These are phyloP conservation scores for Lodderomyces beijingensis DNA, from an alignment of 1,139 yeast species.

Conservation along the genomic window DNA sequence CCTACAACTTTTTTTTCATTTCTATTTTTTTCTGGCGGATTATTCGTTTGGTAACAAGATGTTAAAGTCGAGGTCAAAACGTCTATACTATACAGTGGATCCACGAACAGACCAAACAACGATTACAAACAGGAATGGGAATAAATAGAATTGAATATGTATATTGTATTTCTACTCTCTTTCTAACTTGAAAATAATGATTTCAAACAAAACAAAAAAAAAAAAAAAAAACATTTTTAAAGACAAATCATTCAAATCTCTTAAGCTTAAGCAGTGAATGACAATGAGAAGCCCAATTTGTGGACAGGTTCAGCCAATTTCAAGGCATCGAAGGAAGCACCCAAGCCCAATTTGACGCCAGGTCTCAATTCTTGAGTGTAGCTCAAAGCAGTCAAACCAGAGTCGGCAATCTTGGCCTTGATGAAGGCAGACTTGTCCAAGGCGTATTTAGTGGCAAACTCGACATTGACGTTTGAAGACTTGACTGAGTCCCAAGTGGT, in stretches of 20 bases:
- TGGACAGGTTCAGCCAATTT: slow-evolving; percentile 96
- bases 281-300: slow-evolving; percentile 93
- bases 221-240: slow-evolving; percentile 1
- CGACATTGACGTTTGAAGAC: slow-evolving; percentile 71
- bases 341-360: slow-evolving; percentile 96
- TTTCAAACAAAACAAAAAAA: not conserved
- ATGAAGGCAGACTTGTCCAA: slow-evolving; percentile 84
- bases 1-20: not conserved
- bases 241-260: no score
- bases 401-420: slow-evolving; percentile 96
- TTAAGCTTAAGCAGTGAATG: slow-evolving; percentile 89
- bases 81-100: not conserved
- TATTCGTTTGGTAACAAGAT: not conserved
- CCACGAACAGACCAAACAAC: no score
- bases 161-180: no score
- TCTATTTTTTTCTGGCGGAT: not conserved
- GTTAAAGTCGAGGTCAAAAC: not conserved
- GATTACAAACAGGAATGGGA: no score
- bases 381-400: slow-evolving; percentile 91
- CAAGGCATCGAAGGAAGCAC: slow-evolving; percentile 95
- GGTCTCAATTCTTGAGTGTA: slow-evolving; percentile 96
- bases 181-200: slow-evolving; percentile 1
- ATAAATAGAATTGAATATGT: no score
- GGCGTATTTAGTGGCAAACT: slow-evolving; percentile 93
- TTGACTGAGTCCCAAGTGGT: slow-evolving; percentile 87